A percentile compares a stretch with the other conserved stretches of the same genome.
Conservation (phyloP, 176 grass and related monocot species). For the Carex myosuroides region DNA sequence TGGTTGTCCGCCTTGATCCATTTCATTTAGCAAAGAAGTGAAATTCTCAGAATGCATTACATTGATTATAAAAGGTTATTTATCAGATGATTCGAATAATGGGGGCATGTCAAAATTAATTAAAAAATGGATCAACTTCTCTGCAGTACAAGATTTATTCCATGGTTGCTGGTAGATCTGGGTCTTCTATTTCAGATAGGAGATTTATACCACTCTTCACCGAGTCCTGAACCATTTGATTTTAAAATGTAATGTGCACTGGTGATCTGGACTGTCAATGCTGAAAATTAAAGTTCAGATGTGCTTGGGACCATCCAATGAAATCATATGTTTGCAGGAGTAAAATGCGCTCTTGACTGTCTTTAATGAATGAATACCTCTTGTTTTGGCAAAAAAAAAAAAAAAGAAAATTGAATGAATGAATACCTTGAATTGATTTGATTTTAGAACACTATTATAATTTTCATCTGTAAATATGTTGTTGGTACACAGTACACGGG, state of each 20-base stretch:
- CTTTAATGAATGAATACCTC: background rate
- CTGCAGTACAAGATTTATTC: background rate
- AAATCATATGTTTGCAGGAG: background rate
- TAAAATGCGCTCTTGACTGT: background rate
- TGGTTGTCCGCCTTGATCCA: background rate
- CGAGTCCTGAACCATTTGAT: background rate
- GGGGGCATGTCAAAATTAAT: background rate
- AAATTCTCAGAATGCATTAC: background rate
- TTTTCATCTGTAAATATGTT: background rate
- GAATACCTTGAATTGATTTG: background rate
- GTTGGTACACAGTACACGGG: background rate
- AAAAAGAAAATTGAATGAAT: background rate
- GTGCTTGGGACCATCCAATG: background rate
- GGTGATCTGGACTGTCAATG: background rate
- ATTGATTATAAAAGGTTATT: background rate
- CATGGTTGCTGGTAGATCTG: background rate
- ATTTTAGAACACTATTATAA: background rate
- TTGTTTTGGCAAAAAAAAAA: background rate
- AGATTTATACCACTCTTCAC: background rate
- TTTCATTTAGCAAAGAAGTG: background rate
- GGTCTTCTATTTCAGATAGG: background rate
- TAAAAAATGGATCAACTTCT: background rate
- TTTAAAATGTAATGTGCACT: background rate
- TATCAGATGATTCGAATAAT: background rate
- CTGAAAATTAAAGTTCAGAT: background rate